Evolutionary conservation across 768 basidiomycete species (phyloP), one percentile per base, ranked within the genome.

Genomic region (Lactifluus echinatus): DNA sequence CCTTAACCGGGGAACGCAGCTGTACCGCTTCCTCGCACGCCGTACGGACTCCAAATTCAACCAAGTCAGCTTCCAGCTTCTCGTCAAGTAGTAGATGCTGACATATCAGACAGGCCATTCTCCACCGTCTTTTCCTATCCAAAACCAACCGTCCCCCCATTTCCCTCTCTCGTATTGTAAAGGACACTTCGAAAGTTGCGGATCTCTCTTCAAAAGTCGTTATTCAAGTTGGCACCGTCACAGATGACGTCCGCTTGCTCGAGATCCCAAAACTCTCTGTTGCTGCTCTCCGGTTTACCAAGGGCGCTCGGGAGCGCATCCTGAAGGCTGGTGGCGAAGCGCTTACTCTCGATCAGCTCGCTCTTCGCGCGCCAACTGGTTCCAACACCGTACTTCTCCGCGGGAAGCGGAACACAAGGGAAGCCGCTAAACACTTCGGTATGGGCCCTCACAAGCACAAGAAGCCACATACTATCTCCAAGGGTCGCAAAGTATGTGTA

Each of bases 371-470:
- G 55, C 96, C 96, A 23, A 95, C 90, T 40, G 96, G 96, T 60
- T 78, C 89, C 60, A 95, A 95, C 83, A 98, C 96, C 55, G 80
- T 99, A 61, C 76, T 98, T 66, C 77, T 99, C 66, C 80, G 95
- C 62, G 96, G 95, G 65, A 86, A 89, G 76, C 86, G 85, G 82
- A 96, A 85, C 73, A 79, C 89, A 57, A 84, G 96, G 63, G 96
- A 98, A 75, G 89, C 93, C 50, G 84, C 89, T 78, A 93, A 91
- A 74, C 95, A 98, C 82, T 97, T 97, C 72, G 95, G 95, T 75
- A 91, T 91, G 89, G 91, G 87, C 64, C 93, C 93, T 55, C 91
- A 94, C 85, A 92, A 97, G 77, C 79, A 96, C 86, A 97, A 95
- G 82, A 96, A 94, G 78, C 96, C 96, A 47, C 89, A 93, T 78